These are phyloP conservation scores for Durusdinium trenchii DNA, from an alignment of 73 alveolate genomes.

Conservation along the genomic window DNA sequence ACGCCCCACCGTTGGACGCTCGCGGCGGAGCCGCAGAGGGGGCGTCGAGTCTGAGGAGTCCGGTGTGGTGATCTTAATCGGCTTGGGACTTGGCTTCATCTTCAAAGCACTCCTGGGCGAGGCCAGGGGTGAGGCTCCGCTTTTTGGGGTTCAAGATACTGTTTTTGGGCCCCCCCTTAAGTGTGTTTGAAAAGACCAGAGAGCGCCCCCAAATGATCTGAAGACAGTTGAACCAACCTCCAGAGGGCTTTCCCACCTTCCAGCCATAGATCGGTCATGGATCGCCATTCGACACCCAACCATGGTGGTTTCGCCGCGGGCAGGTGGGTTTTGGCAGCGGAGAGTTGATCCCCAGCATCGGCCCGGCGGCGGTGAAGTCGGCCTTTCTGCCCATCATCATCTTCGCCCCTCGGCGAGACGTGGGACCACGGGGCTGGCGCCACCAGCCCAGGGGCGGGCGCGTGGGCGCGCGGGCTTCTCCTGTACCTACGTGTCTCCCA, in stretches of 20 bases:
- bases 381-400: slow-evolving; percentile 72
- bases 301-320: background rate
- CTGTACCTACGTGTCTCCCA: no score
- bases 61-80: slow-evolving; percentile 60
- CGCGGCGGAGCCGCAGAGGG: no score
- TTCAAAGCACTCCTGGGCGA: slow-evolving; percentile 13
- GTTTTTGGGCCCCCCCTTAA: background rate
- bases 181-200: background rate
- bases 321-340: slow-evolving; percentile 6
- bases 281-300: background rate
- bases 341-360: slow-evolving; percentile 33
- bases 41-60: slow-evolving; percentile 36
- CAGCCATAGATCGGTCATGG: background rate
- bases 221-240: background rate
- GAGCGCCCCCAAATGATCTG: background rate
- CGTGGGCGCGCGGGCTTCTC: no score
- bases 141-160: no score
- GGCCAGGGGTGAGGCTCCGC: background rate
- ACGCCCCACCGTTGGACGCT: background rate
- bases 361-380: slow-evolving; percentile 85
- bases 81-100: slow-evolving; percentile 30
- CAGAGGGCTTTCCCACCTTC: background rate
- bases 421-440: no score
- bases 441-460: no score
- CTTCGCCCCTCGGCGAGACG: background rate